phyloP scores from a whole-genome alignment of 805 yeast species.

The Saturnispora galanensis region DNA sequence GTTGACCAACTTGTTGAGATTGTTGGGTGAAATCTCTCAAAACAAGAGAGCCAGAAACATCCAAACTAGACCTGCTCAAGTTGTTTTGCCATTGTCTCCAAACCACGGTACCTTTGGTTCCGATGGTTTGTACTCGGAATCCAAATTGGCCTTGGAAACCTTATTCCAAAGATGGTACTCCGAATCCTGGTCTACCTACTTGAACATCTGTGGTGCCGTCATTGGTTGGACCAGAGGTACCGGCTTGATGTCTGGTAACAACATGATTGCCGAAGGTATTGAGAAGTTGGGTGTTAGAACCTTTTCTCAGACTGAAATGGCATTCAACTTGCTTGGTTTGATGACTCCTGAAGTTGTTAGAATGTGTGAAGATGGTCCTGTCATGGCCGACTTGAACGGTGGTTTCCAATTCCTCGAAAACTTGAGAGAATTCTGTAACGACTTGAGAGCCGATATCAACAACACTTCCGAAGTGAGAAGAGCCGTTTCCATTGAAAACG shows the following conservation, averaged over 20 bases:
- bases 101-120: conserved; percentile 98
- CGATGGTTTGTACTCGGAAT: conserved; percentile 97
- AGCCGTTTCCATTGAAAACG: conserved; percentile 89
- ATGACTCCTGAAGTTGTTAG: conserved; percentile 78
- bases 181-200: conserved; percentile 90
- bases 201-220: conserved; percentile 95
- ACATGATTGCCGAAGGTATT: conserved; percentile 94
- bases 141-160: conserved; percentile 90
- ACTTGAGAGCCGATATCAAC: conserved; percentile 64
- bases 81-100: conserved; percentile 92
- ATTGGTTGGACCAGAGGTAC: conserved; percentile 99
- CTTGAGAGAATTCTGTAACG: conserved; percentile 77
- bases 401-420: conserved; percentile 91
- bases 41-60: conserved; percentile 67
- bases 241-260: conserved; percentile 96
- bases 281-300: conserved; percentile 95
- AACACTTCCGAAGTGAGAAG: conserved; percentile 88
- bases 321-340: conserved; percentile 92
- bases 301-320: conserved; percentile 98
- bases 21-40: conserved; percentile 81
- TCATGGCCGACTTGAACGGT: conserved; percentile 97
- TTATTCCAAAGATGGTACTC: conserved; percentile 98
- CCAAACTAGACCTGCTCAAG: conserved; percentile 98
- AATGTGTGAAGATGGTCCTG: conserved; percentile 87
- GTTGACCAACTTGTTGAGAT: conserved; percentile 90